Evolutionary conservation across 192 early-diverging fungal genomes (phyloP), one percentile per base, ranked within the genome.

Genomic region (Diversispora eburnea): DNA sequence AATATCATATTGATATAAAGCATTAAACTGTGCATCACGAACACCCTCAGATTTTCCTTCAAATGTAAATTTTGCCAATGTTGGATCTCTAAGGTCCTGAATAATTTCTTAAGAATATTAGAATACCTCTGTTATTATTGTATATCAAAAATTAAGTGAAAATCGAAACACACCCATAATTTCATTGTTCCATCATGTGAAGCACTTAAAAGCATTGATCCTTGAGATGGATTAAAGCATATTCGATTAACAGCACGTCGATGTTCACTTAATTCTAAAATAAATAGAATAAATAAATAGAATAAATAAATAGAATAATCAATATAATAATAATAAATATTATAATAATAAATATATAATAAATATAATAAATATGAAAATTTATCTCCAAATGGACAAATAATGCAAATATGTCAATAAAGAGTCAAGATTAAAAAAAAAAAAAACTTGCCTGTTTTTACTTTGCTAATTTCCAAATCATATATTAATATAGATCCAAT

Each of bases 1-100:
- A 75, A 95, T 91, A 69, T 93, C 90, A 71, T 76, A 77, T 22
- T 75, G 59, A 57, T 77, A 77, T 4, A 82, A 67, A 1, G 90
- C 88, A 77, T 85, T 88, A 75, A 94, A 94, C 60, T 92, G 90
- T 0, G 91, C 87, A 76, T 94, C 93, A 46, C 93, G 77, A 19
- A 93, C 93, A 74, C 82, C 81, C 49, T 94, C 92, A 19, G 88
- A 86, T 57, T 87, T 90, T 43, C 91, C 89, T 62, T 92, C 88
- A 79, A 94, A 91, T 9, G 84, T 78, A n/a, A 81, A 54, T 5
- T 81, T 77, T 1, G 90, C 82, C 7, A 74, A 64, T 54, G 75
- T 72, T 51, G 76, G 80, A 42, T 81, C 73, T n/a, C 93, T 80
- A 5, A 94, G 71, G 80, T 94, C 88, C 88, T 86, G 62, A 22